Percentiles rank a stretch among this genome's conserved stretches.
phyloP scores from a whole-genome alignment of 257 asterid species.

The Knoxia roxburghii region DNA sequence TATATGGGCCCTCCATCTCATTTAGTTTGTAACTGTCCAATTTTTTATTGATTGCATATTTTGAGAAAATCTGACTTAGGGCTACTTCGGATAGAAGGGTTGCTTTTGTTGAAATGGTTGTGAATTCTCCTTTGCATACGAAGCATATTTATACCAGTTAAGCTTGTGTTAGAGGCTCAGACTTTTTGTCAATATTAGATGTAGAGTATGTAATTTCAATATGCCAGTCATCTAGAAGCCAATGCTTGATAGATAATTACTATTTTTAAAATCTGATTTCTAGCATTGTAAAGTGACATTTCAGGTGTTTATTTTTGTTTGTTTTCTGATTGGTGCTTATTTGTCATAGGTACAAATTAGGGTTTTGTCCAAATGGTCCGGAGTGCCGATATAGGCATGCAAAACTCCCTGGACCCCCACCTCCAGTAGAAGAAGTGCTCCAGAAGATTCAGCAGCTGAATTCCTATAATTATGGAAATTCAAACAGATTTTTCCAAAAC shows the following conservation, averaged over 20 bases:
- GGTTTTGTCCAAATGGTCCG: slow-evolving; percentile 97
- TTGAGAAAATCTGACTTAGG: background rate
- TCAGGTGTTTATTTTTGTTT: slow-evolving; percentile 17
- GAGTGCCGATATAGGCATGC: slow-evolving; percentile 98
- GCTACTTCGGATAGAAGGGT: background rate
- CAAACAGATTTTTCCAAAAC: slow-evolving; percentile 61
- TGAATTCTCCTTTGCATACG: no score
- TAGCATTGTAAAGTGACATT: background rate
- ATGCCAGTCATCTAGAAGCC: no score
- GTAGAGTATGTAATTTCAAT: background rate
- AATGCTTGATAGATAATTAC: background rate
- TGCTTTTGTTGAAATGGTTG: background rate
- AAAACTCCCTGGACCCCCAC: slow-evolving; percentile 95
- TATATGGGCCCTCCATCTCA: background rate
- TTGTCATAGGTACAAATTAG: slow-evolving; percentile 81
- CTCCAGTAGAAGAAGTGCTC: slow-evolving; percentile 87
- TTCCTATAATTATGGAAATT: slow-evolving; percentile 57
- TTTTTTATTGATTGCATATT: background rate
- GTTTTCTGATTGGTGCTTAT: slow-evolving; percentile 18
- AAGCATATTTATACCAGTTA: no score
- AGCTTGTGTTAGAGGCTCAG: background rate
- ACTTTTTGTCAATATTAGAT: background rate
- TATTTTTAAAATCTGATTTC: background rate
- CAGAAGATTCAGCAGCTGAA: slow-evolving; percentile 83
- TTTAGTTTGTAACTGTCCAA: background rate